Evolutionary conservation across 768 basidiomycete species (phyloP), one percentile per base, ranked within the genome.

Genomic region (Tricholoma saponaceum): DNA sequence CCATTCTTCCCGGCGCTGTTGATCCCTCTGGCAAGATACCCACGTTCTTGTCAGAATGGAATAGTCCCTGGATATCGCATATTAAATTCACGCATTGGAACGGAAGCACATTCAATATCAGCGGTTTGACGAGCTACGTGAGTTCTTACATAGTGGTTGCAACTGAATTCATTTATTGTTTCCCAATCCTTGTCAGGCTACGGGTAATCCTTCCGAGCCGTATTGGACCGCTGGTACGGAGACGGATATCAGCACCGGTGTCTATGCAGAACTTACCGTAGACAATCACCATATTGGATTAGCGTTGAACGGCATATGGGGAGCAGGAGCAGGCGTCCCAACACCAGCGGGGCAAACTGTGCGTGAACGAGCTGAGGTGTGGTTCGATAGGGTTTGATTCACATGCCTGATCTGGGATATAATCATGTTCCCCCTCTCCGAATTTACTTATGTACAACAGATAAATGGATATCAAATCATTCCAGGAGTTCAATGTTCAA

Each of bases 51-150:
- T 56, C 23, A 9, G 46, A 4, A 13, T 64, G 46, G 59, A 51
- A 66, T 39, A 63, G 52, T 16, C 52, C 57, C 18, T 63, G 53
- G 57, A 12, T 32, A 18, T 56, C 61, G 3, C 63, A 69, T 50
- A 13, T 64, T 6, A 58, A 54, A 10, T 54, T 67, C 44, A 51
- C 59, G 37, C 68, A 69, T 37, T 62, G 62, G 41, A 57, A 63
- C 35, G 61, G 58, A 7, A 60, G 65, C 41, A 39, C 58, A 16
- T 69, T 64, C 59, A 66, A 67, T 25, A 51, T 65, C 14, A 52
- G 57, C 7, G 32, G 56, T 8, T 43, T 66, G 7, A 22, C 50
- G 4, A 64, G 64, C 43, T 51, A 47, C 30, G 67, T 66, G 28
- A 59, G 64, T 61, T 12, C 26, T n/a, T 16, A 51, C 9, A 1